These are phyloP conservation scores for Phaeotremella fagi DNA, from an alignment of 768 basidiomycete species.

Conservation along the genomic window DNA sequence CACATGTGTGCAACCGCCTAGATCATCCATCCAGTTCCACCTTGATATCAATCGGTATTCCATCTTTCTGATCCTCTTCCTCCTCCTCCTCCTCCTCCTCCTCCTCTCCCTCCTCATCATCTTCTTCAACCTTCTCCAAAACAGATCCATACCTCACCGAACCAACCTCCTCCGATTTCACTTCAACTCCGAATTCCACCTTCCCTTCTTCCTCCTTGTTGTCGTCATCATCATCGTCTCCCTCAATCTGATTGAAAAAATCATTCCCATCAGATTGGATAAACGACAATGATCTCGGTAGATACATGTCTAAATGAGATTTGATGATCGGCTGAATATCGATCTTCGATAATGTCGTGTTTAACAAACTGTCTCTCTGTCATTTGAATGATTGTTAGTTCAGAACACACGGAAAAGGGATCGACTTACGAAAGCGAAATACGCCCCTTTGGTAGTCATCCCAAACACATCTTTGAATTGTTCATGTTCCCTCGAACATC, in stretches of 20 bases:
- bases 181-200: not conserved
- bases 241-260: no score
- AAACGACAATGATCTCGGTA: no score
- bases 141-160: not conserved
- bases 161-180: not conserved
- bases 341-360: constrained; percentile 15
- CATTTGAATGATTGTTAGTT: not conserved
- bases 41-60: not conserved
- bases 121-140: not conserved
- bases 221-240: not conserved
- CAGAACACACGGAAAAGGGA: not conserved
- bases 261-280: not conserved
- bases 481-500: constrained; percentile 27
- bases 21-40: not conserved
- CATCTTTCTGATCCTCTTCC: not conserved
- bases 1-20: not conserved
- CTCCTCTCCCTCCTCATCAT: not conserved
- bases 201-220: constrained; percentile 1
- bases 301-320: constrained; percentile 37
- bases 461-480: constrained; percentile 45
- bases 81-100: not conserved
- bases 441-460: constrained; percentile 38
- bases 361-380: constrained; percentile 26
- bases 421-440: constrained; percentile 42
- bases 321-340: constrained; percentile 24